phyloP scores from a whole-genome alignment of 106 monocot genomes.

The Dioscorea dumetorum region DNA sequence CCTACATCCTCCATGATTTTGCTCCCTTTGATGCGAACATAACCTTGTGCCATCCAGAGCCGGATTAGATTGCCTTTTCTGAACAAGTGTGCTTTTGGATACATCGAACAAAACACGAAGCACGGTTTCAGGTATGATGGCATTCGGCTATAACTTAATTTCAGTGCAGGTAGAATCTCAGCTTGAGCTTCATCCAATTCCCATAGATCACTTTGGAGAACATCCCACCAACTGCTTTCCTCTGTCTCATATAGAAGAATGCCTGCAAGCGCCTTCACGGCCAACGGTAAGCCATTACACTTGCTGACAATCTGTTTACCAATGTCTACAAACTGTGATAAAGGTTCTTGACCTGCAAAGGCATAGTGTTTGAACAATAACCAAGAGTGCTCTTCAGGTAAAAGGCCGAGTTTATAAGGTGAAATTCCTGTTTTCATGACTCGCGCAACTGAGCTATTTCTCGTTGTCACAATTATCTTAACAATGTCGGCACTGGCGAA shows the following conservation, averaged over 20 bases:
- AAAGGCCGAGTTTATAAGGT: not conserved
- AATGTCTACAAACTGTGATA: slow-evolving; percentile 12
- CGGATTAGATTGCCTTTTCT: slow-evolving; percentile 6
- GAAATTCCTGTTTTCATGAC: slow-evolving; percentile 5
- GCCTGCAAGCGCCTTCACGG: slow-evolving; percentile 19
- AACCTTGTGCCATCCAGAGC: slow-evolving; percentile 38
- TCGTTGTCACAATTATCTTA: slow-evolving; percentile 12
- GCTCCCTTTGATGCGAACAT: not conserved
- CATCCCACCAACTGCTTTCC: slow-evolving; percentile 15
- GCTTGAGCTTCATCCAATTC: not conserved
- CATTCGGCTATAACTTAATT: slow-evolving; percentile 20
- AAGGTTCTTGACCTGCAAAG: slow-evolving; percentile 7
- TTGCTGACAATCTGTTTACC: slow-evolving; percentile 21
- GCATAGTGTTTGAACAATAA: slow-evolving; percentile 14
- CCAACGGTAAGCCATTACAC: slow-evolving; percentile 22
- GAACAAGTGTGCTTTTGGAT: slow-evolving; percentile 13
- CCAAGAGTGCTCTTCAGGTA: slow-evolving; percentile 12
- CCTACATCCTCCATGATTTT: slow-evolving; percentile 17
- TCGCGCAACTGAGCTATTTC: slow-evolving; percentile 10
- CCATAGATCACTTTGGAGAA: slow-evolving; percentile 27
- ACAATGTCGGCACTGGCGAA: slow-evolving; percentile 7
- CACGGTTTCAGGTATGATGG: slow-evolving; percentile 24
- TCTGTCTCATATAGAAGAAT: slow-evolving; percentile 8
- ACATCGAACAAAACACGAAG: slow-evolving; percentile 23
- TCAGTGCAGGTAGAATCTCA: slow-evolving; percentile 19